Evolutionary conservation across 768 basidiomycete genomes (phyloP).

Genomic region (Tulasnella sp.): DNA sequence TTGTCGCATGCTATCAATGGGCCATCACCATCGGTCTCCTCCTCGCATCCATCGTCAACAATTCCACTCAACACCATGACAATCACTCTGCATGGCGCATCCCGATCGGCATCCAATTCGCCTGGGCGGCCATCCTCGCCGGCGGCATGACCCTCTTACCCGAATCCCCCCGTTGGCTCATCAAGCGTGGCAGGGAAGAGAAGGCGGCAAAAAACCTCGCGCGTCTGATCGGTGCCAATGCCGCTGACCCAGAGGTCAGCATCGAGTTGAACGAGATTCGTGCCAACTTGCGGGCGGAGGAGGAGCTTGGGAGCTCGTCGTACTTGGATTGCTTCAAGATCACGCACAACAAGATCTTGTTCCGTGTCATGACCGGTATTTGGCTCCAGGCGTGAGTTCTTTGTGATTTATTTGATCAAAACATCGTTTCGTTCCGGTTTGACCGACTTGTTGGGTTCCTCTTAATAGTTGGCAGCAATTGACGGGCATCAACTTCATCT

Average conservation of each 20-base stretch:
- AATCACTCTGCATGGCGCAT: constrained; percentile 50
- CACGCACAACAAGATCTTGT: constrained; percentile 46
- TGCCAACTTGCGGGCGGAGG: constrained; percentile 52
- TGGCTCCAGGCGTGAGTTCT: constrained; percentile 45
- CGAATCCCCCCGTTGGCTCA: constrained; percentile 67
- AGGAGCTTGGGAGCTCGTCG: constrained; percentile 43
- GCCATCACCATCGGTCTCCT: constrained; percentile 58
- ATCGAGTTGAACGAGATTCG: constrained; percentile 41
- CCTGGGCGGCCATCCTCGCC: constrained; percentile 63
- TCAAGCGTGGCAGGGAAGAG: constrained; percentile 53
- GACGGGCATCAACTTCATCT: constrained; percentile 56
- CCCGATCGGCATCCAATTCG: constrained; percentile 66
- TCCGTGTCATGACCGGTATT: constrained; percentile 75
- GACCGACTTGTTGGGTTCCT: too few relatives aligned
- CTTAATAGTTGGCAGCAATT: constrained; percentile 10
- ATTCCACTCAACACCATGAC: constrained; percentile 45
- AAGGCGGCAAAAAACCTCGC: constrained; percentile 48
- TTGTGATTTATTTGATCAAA: too few relatives aligned
- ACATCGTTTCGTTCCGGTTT: too few relatives aligned
- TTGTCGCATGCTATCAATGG: constrained; percentile 62
- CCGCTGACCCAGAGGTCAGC: constrained; percentile 45
- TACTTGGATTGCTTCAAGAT: constrained; percentile 54
- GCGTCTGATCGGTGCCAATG: constrained; percentile 47
- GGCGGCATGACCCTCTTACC: constrained; percentile 63
- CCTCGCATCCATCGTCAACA: constrained; percentile 56